These are phyloP conservation scores for Penicillium olsonii DNA, from an alignment of 2,329 filamentous ascomycete genomes.

Conservation along the genomic window DNA sequence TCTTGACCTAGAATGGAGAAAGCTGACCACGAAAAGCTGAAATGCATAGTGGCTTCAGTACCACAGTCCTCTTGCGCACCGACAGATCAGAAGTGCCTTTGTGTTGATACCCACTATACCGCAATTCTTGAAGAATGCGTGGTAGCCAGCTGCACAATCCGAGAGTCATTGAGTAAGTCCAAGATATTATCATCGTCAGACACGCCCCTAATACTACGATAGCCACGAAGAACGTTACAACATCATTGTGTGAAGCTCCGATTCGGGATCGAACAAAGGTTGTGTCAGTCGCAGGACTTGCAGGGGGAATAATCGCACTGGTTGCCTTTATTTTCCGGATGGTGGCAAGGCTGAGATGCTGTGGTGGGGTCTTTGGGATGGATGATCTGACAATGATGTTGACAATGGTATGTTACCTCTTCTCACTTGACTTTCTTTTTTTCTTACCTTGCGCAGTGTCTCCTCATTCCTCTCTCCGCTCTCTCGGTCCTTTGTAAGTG, in stretches of 20 bases:
- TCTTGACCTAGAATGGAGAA: background rate
- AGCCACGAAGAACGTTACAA: conserved; percentile 47
- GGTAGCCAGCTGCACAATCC: conserved; percentile 36
- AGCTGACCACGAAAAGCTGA: conserved; percentile 18
- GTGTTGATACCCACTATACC: conserved; percentile 37
- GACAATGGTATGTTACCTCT: conserved; percentile 28
- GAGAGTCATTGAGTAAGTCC: conserved; percentile 37
- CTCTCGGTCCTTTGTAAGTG: conserved; percentile 30
- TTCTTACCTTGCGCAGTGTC: conserved; percentile 7
- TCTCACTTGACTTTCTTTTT: background rate
- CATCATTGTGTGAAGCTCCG: conserved; percentile 41
- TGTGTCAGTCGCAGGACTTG: conserved; percentile 36
- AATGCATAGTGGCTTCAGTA: conserved; percentile 26
- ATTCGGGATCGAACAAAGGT: conserved; percentile 36
- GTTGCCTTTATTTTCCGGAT: conserved; percentile 39
- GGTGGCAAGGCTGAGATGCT: conserved; percentile 36
- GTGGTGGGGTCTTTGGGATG: conserved; percentile 40
- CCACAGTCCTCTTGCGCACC: conserved; percentile 38
- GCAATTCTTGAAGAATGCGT: conserved; percentile 38
- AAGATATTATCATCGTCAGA: background rate
- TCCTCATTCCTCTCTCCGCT: conserved; percentile 27
- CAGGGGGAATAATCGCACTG: conserved; percentile 37
- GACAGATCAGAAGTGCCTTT: conserved; percentile 44
- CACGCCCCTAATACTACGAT: background rate
- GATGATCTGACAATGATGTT: conserved; percentile 44